Evolutionary conservation across 2,329 filamentous ascomycete genomes (phyloP).

Genomic region (Cladosporium cucumerinum): DNA sequence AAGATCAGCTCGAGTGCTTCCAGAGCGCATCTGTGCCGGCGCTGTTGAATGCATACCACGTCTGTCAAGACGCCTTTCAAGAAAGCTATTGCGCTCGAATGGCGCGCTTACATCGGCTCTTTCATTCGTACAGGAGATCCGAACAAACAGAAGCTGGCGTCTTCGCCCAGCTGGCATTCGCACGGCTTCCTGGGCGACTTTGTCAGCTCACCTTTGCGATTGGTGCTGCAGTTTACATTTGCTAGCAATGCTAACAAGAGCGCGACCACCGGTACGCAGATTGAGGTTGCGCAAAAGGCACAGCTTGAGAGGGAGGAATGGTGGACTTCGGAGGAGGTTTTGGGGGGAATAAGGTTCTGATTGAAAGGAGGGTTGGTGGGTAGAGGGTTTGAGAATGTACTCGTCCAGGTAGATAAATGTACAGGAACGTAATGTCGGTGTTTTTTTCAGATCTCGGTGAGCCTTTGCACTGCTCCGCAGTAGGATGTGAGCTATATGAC

Average conservation of each 20-base stretch:
- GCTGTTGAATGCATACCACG: constrained; percentile 5
- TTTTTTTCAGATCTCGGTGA: too few species aligned
- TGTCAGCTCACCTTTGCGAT: not conserved
- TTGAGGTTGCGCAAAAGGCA: constrained; percentile 8
- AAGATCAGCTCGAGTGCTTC: constrained; percentile 7
- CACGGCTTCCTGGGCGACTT: constrained; percentile 1
- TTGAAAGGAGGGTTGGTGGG: not conserved
- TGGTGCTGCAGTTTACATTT: not conserved
- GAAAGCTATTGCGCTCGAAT: constrained; percentile 7
- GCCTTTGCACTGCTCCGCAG: too few species aligned
- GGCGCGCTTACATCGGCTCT: constrained; percentile 10
- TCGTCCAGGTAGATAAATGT: not conserved
- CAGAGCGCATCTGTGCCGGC: not conserved
- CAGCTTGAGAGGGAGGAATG: constrained; percentile 3
- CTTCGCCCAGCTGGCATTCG: not conserved
- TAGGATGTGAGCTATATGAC: too few species aligned
- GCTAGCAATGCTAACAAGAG: not conserved
- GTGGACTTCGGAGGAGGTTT: not conserved
- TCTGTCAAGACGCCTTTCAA: constrained; percentile 4
- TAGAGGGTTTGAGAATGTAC: not conserved
- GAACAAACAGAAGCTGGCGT: not conserved
- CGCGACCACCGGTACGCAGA: not conserved
- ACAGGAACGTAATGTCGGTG: not conserved
- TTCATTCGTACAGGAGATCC: constrained; percentile 13
- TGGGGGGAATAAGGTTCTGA: not conserved